A percentile compares a stretch with the other conserved stretches of the same genome.
Conservation (phyloP, 176 grass and related monocot species). For the Hordeum marinum region DNA sequence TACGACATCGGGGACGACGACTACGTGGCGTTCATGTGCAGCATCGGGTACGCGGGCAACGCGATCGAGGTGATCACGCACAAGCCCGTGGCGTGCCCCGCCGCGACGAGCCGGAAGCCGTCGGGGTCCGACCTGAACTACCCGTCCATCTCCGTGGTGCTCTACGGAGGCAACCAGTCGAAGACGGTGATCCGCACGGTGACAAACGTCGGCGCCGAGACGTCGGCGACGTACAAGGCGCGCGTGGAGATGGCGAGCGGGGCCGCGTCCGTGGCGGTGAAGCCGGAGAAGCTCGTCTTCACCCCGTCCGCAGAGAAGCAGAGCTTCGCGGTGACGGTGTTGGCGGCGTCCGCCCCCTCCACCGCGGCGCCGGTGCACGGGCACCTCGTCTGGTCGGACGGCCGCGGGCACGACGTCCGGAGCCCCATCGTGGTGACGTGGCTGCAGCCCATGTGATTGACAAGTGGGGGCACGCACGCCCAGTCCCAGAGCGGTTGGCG, state of each 20-base stretch:
- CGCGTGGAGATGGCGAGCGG: slow-evolving; percentile 58
- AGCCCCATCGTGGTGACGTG: slow-evolving; percentile 84
- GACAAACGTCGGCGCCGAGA: slow-evolving; percentile 60
- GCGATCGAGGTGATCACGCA: slow-evolving; percentile 88
- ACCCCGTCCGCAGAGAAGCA: slow-evolving; percentile 27
- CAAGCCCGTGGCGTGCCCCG: slow-evolving; percentile 55
- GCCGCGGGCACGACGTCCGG: slow-evolving; percentile 61
- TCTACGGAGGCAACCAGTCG: slow-evolving; percentile 50
- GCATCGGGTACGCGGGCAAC: slow-evolving; percentile 75
- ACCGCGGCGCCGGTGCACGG: slow-evolving; percentile 36
- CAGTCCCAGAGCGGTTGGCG: background rate
- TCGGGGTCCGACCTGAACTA: slow-evolving; percentile 82
- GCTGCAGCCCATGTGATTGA: slow-evolving; percentile 58
- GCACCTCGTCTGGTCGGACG: slow-evolving; percentile 80
- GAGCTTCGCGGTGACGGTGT: slow-evolving; percentile 68
- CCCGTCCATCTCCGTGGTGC: slow-evolving; percentile 85
- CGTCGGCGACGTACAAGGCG: slow-evolving; percentile 47
- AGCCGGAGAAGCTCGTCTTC: slow-evolving; percentile 68
- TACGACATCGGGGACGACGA: slow-evolving; percentile 70
- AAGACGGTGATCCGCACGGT: slow-evolving; percentile 55
- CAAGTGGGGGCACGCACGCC: slow-evolving; percentile 10
- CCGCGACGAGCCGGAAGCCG: slow-evolving; percentile 1
- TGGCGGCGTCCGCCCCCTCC: background rate
- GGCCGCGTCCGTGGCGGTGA: slow-evolving; percentile 45
- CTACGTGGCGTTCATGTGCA: slow-evolving; percentile 87